Evolutionary conservation across 176 grass and related monocot species (phyloP).

Genomic region (Tuctoria greenei): DNA sequence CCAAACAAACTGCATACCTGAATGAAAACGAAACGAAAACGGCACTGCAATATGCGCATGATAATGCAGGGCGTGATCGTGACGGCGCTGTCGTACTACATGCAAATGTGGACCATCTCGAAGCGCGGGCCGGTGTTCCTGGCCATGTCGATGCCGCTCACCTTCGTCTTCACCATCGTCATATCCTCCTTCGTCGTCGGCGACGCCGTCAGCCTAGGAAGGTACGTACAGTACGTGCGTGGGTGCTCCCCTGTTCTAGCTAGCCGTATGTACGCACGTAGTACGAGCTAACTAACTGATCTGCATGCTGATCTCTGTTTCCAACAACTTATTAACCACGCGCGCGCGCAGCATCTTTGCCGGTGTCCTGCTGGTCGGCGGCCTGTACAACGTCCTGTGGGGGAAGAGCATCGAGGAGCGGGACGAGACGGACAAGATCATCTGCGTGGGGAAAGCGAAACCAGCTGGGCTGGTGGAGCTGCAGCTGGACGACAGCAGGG

Average conservation of each 20-base stretch:
- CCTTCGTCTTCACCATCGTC: slow-evolving; percentile 63
- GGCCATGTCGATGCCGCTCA: slow-evolving; percentile 71
- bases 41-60: not conserved
- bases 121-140: slow-evolving; percentile 72
- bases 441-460: slow-evolving; percentile 21
- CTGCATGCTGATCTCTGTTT: no score
- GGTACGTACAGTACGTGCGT: slow-evolving; percentile 8
- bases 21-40: not conserved
- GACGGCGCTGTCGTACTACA: slow-evolving; percentile 62
- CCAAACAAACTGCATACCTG: no score
- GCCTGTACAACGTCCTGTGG: slow-evolving; percentile 71
- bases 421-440: slow-evolving; percentile 25
- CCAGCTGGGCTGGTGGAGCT: slow-evolving; percentile 34
- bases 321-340: no score
- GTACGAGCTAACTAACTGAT: no score
- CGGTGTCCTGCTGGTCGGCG: slow-evolving; percentile 48
- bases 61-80: slow-evolving; percentile 62
- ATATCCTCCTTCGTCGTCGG: slow-evolving; percentile 56
- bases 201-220: slow-evolving; percentile 66
- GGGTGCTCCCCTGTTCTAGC: no score
- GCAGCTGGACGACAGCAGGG: slow-evolving; percentile 4
- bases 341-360: slow-evolving; percentile 39
- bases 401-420: slow-evolving; percentile 52
- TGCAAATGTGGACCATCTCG: slow-evolving; percentile 74
- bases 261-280: no score